A percentile compares a stretch with the other conserved stretches of the same genome.
Evolutionary conservation across 2,329 filamentous ascomycete species (phyloP).

Genomic region (Diaporthe nobilis): DNA sequence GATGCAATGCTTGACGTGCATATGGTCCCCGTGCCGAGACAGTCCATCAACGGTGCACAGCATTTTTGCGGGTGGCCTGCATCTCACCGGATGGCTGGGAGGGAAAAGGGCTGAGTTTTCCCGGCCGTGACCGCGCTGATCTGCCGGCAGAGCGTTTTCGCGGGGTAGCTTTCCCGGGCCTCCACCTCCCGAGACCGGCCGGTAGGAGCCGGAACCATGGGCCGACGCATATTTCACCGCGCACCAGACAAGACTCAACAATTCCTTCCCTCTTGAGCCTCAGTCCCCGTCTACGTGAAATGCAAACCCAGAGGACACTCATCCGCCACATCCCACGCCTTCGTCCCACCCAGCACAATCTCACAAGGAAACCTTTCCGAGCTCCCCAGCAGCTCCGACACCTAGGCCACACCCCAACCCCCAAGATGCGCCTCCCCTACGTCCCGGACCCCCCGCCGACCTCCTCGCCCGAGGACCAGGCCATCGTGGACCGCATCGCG

Average conservation of each 20-base stretch:
- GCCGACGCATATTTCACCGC: slow-evolving; percentile 13
- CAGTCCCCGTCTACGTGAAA: neutral
- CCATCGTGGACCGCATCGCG: slow-evolving; percentile 74
- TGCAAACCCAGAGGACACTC: neutral
- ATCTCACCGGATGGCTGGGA: neutral
- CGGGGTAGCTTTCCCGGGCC: slow-evolving; percentile 25
- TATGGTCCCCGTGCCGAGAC: neutral
- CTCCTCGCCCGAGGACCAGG: slow-evolving; percentile 61
- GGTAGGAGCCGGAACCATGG: slow-evolving; percentile 6
- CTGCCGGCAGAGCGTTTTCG: slow-evolving; percentile 38
- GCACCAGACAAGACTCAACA: neutral
- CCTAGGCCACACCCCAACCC: slow-evolving; percentile 36
- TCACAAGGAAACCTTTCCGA: neutral
- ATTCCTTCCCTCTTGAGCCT: neutral
- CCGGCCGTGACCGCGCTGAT: slow-evolving; percentile 31
- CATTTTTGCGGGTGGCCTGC: neutral
- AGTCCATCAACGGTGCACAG: neutral
- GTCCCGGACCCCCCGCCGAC: slow-evolving; percentile 65
- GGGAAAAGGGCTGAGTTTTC: slow-evolving; percentile 1
- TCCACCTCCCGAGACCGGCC: slow-evolving; percentile 18
- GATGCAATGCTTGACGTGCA: slow-evolving; percentile 6
- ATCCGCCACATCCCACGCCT: slow-evolving; percentile 7
- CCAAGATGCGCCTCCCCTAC: slow-evolving; percentile 78
- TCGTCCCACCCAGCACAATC: neutral
- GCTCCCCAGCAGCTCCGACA: neutral